Percentiles rank a stretch among this genome's conserved stretches.
phyloP scores from a whole-genome alignment of 768 basidiomycete species.

The Suillus occidentalis region DNA sequence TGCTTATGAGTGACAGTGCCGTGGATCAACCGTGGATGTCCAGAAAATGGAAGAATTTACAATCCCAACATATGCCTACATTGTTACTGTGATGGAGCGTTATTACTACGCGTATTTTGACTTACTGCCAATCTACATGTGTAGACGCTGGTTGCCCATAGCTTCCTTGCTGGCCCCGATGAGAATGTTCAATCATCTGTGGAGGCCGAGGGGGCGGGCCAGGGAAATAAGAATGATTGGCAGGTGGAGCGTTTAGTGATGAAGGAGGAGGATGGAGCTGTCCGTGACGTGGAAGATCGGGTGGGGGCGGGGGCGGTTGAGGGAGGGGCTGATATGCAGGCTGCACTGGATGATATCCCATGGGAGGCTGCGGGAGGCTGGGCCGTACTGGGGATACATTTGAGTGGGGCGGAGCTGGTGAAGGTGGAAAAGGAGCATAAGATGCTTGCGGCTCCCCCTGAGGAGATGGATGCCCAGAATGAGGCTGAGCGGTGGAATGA shows the following conservation, averaged over 20 bases:
- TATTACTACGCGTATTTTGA: conserved; percentile 13
- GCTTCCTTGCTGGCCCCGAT: conserved; percentile 18
- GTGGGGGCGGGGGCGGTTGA: conserved; percentile 31
- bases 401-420: conserved; percentile 24
- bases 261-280: conserved; percentile 27
- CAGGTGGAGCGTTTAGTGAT: conserved; percentile 17
- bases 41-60: conserved; percentile 10
- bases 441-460: conserved; percentile 15
- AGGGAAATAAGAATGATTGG: conserved; percentile 35
- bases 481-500: conserved; percentile 23
- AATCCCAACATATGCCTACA: conserved; percentile 15
- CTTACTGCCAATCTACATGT: conserved; percentile 28
- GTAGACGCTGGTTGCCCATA: conserved; percentile 34
- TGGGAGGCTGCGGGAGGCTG: conserved; percentile 52
- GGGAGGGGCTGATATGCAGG: conserved; percentile 37
- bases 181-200: conserved; percentile 13
- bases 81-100: conserved; percentile 13
- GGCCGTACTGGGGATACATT: conserved; percentile 40
- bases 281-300: conserved; percentile 28
- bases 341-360: conserved; percentile 44
- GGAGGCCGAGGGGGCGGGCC: conserved; percentile 45
- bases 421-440: conserved; percentile 27
- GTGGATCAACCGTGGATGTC: conserved; percentile 8
- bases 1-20: background rate
- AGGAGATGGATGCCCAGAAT: conserved; percentile 24